phyloP scores from a whole-genome alignment of 192 early-diverging fungal genomes.

The Geranomyces michiganensis region DNA sequence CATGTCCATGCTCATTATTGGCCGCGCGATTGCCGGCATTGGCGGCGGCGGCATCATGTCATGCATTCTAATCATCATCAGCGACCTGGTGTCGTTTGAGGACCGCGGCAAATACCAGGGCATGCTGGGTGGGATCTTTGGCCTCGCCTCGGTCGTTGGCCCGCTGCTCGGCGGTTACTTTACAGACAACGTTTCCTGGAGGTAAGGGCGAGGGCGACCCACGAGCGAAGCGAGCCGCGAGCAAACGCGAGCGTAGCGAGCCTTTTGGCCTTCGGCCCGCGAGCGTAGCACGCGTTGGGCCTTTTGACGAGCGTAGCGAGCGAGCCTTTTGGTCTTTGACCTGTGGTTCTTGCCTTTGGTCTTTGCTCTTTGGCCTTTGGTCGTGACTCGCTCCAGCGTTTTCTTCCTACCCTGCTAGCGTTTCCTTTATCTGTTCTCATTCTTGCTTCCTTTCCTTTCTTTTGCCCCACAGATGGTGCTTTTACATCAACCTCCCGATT shows the following conservation, averaged over 20 bases:
- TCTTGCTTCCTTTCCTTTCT: no score
- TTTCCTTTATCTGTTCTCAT: no score
- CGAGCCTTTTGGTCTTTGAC: no score
- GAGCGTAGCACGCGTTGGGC: no score
- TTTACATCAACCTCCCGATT: conserved; percentile 86
- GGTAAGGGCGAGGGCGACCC: no score
- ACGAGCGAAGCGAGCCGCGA: no score
- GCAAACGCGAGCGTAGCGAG: no score
- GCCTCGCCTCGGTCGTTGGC: conserved; percentile 74
- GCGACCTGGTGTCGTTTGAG: conserved; percentile 75
- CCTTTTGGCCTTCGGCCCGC: no score
- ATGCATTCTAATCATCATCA: conserved; percentile 77
- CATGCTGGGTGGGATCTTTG: conserved; percentile 79
- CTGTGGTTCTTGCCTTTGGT: no score
- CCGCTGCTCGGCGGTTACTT: conserved; percentile 87
- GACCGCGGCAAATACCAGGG: conserved; percentile 88
- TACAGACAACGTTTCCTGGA: conserved; percentile 58
- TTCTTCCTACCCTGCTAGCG: conserved; percentile 24
- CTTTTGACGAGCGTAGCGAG: no score
- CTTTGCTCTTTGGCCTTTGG: no score
- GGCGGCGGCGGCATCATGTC: conserved; percentile 78
- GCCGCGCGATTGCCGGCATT: conserved; percentile 78
- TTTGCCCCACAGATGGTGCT: no score
- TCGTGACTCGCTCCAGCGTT: background rate
- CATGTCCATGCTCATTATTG: conserved; percentile 68